These are phyloP conservation scores for Periconia macrospinosa DNA, from an alignment of 2,329 filamentous ascomycete genomes.

Conservation along the genomic window DNA sequence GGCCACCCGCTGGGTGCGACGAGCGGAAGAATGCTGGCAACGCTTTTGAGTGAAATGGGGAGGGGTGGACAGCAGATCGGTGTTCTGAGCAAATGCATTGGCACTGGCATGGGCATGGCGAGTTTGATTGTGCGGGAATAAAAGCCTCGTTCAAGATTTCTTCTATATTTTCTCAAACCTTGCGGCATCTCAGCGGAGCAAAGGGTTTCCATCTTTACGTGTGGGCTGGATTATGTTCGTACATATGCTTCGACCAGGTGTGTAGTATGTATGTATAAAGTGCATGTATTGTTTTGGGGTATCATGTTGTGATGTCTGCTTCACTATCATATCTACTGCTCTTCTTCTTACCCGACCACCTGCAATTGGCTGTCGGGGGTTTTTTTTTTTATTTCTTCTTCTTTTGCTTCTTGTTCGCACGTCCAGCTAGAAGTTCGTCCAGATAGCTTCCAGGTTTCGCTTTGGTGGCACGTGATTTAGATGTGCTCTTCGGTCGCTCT, in stretches of 20 bases:
- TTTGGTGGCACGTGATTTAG: constrained; percentile 6
- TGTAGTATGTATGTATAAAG: too few relatives aligned
- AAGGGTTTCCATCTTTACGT: too few relatives aligned
- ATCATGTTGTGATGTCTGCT: neutral
- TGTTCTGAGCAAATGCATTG: constrained; percentile 84
- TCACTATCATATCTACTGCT: neutral
- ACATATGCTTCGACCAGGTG: too few relatives aligned
- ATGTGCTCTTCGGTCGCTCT: neutral
- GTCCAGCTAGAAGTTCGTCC: constrained; percentile 55
- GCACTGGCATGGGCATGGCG: constrained; percentile 57
- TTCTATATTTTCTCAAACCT: too few relatives aligned
- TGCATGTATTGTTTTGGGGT: neutral
- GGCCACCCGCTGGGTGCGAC: constrained; percentile 91
- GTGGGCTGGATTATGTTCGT: too few relatives aligned
- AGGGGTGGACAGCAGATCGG: constrained; percentile 72
- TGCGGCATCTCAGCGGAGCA: too few relatives aligned
- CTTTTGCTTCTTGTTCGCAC: constrained; percentile 55
- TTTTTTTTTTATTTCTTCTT: constrained; percentile 17
- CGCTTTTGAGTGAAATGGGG: constrained; percentile 70
- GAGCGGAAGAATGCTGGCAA: constrained; percentile 77
- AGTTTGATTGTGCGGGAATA: constrained; percentile 55
- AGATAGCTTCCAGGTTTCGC: constrained; percentile 54
- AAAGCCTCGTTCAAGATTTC: neutral
- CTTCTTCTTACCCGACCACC: neutral
- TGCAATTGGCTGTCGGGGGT: neutral